phyloP scores from a whole-genome alignment of 371 early-diverging fungal species.

The Rhizopus microsporus region DNA sequence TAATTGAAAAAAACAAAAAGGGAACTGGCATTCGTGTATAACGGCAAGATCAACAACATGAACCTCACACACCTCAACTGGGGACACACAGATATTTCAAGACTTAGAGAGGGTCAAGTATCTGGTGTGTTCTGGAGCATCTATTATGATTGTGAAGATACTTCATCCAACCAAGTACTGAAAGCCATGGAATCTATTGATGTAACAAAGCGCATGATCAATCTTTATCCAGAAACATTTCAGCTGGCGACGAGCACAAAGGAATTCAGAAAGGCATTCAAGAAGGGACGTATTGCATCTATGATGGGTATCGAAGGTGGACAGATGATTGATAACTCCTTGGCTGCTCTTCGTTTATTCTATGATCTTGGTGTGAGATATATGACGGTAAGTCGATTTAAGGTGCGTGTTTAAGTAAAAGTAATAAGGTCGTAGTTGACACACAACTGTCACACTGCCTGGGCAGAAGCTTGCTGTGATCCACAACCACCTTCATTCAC shows the following conservation, averaged over 20 bases:
- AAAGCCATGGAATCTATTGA: constrained; percentile 62
- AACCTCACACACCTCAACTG: constrained; percentile 36
- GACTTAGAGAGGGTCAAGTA: constrained; percentile 49
- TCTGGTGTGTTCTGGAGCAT: constrained; percentile 69
- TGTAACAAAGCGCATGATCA: constrained; percentile 55
- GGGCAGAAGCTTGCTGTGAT: constrained; percentile 65
- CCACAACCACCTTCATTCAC: constrained; percentile 49
- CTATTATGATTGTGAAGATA: constrained; percentile 47
- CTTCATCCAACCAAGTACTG: constrained; percentile 35
- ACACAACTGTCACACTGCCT: constrained; percentile 68
- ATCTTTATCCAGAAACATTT: constrained; percentile 53
- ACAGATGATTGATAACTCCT: constrained; percentile 64
- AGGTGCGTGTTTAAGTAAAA: background rate
- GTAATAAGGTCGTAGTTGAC: constrained; percentile 40
- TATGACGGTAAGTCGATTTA: constrained; percentile 54
- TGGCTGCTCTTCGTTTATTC: constrained; percentile 55
- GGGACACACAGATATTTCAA: constrained; percentile 48
- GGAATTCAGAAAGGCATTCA: constrained; percentile 48
- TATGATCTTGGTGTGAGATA: constrained; percentile 67
- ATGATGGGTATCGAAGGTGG: constrained; percentile 72
- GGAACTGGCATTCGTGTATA: constrained; percentile 27
- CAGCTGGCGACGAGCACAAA: constrained; percentile 45
- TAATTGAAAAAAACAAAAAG: background rate
- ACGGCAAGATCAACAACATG: constrained; percentile 45
- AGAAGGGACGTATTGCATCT: constrained; percentile 54